A percentile compares a stretch with the other conserved stretches of the same genome.
Conservation (phyloP, 306 rosid species). For the Acacia crassicarpa region DNA sequence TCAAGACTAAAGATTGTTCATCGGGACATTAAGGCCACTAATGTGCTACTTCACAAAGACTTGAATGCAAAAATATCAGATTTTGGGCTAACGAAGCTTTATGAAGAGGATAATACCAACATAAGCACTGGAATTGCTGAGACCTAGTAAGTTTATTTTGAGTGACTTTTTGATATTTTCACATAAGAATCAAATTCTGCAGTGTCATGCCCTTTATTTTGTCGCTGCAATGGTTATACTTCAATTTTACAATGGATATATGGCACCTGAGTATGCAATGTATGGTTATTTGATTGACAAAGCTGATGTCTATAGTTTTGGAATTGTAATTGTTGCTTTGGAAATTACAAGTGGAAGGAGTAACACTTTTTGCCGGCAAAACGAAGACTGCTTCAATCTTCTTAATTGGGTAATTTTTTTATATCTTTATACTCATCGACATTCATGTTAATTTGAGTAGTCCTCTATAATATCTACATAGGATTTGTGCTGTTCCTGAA, state of each 20-base stretch:
- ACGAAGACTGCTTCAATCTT: conserved; percentile 41
- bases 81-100: conserved; percentile 64
- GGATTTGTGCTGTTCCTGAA: background rate
- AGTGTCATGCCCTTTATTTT: background rate
- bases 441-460: background rate
- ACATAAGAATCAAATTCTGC: background rate
- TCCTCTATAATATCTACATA: conserved; percentile 6
- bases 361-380: conserved; percentile 36
- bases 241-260: conserved; percentile 33
- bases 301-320: conserved; percentile 65
- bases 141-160: conserved; percentile 40
- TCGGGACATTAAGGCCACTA: no score
- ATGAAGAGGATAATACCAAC: conserved; percentile 62
- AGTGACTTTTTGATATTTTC: background rate
- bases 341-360: conserved; percentile 55
- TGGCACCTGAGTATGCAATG: conserved; percentile 53
- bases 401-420: conserved; percentile 49
- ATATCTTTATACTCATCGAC: background rate
- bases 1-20: no score
- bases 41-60: no score
- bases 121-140: conserved; percentile 59
- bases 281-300: conserved; percentile 58
- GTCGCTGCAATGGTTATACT: background rate
- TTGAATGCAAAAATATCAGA: conserved; percentile 10
- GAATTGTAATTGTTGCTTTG: conserved; percentile 47